Conservation (phyloP, 306 rosid species). For the Inga leiocalycina region DNA sequence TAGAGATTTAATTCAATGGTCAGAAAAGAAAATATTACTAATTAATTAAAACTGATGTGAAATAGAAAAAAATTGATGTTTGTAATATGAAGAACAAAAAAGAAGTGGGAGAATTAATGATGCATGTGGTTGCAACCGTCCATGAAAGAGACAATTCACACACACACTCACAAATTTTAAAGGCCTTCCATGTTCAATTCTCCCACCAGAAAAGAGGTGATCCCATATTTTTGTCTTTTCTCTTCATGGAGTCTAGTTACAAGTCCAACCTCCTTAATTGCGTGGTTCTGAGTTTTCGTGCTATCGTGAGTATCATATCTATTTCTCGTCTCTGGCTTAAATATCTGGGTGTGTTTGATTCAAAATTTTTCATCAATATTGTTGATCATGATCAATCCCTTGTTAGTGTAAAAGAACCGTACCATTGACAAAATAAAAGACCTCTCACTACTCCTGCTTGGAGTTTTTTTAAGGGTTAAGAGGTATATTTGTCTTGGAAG, state of each 20-base stretch:
- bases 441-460: not conserved
- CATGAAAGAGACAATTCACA: slow-evolving; percentile 9
- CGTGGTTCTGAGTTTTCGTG: not conserved
- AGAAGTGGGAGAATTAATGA: slow-evolving; percentile 10
- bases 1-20: not conserved
- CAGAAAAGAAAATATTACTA: not conserved
- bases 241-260: too few species aligned
- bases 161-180: not conserved
- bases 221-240: not conserved
- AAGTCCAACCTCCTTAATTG: not conserved
- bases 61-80: not conserved
- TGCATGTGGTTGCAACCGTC: slow-evolving; percentile 46
- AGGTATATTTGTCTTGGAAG: too few species aligned
- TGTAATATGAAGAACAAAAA: not conserved
- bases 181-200: slow-evolving; percentile 22
- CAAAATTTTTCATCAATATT: not conserved
- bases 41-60: not conserved
- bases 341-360: not conserved
- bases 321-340: not conserved
- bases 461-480: too few species aligned
- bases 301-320: not conserved
- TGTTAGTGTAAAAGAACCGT: not conserved
- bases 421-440: not conserved
- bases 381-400: not conserved
- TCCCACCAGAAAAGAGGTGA: slow-evolving; percentile 67